Base-by-base conservation (phyloP, 352 stramenopile species). In the Phytopythium delawarense region DNA sequence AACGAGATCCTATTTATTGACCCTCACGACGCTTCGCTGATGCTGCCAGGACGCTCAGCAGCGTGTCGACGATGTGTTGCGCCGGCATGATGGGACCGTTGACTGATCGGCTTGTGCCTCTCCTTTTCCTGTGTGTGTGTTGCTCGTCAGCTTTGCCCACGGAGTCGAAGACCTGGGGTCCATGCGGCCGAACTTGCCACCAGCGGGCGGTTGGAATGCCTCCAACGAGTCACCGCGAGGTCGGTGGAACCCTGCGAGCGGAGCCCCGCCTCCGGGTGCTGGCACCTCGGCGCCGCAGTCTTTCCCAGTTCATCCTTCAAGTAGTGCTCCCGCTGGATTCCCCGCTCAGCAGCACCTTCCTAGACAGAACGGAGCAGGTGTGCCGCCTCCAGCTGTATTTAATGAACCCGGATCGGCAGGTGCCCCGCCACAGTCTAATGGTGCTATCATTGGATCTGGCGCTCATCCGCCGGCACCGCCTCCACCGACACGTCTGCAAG, bases 141-240 rank as follows among this genome's bases (percentile, higher is more conserved):
- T 66, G 69, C 55, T 20, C 39, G 63, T 45, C 59, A 93, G 84
- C 45, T 94, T 92, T 79, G 85, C 85, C n/a, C 85, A 94, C 44
- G 81, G 83, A 45, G 75, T 92, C 50, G 69, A 89, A 45, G 81
- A 94, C 56, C 63, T 92, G 21, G 81, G 65, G 45, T 57, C 66
- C n/a, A 35, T 37, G 7, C 52, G 63, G 69, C 42, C 67, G 57
- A 25, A 50, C 6, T 6, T 39, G 4, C 39, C 52, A 37, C 53
- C 55, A 18, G 8, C 25, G 13, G 15, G 20, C 8, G 55, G 55
- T 2, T 48, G 55, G 55, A 44, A 13, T 32, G 30, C 8, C 32
- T 54, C 32, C 48, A 53, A 56, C 42, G 71, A 74, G 15, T 65
- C 64, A 58, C 37, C 39, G 66, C 59, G 61, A 63, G 28, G 65